A percentile compares a stretch with the other conserved stretches of the same genome.
These are phyloP conservation scores for Gillenia trifoliata DNA, from an alignment of 306 rosid species.

Conservation along the genomic window DNA sequence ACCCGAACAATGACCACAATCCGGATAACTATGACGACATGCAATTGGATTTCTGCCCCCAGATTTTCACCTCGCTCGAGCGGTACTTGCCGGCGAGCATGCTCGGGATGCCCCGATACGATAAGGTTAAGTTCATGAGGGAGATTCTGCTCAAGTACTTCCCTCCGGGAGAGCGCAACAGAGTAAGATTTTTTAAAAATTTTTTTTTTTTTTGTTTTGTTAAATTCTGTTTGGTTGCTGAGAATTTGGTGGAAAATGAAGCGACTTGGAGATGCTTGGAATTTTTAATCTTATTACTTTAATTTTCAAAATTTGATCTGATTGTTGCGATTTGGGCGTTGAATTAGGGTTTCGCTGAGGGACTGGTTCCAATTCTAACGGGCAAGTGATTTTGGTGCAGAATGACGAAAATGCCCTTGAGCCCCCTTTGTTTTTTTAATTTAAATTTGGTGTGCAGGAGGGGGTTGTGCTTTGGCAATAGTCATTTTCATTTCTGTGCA, in stretches of 20 bases:
- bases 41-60: conserved; percentile 65
- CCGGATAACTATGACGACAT: conserved; percentile 73
- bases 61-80: conserved; percentile 63
- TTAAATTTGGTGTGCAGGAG: background rate
- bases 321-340: background rate
- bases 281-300: background rate
- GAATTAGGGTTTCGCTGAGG: conserved; percentile 15
- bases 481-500: background rate
- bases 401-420: conserved; percentile 17
- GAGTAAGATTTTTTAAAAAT: conserved; percentile 35
- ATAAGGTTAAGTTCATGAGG: conserved; percentile 65
- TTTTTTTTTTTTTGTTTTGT: background rate
- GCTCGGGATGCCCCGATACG: conserved; percentile 48
- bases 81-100: conserved; percentile 52
- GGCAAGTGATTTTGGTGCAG: background rate
- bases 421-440: background rate
- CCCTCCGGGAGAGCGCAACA: conserved; percentile 63
- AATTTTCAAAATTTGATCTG: background rate
- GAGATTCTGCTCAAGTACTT: conserved; percentile 58
- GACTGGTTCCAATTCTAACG: background rate
- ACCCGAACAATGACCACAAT: conserved; percentile 54
- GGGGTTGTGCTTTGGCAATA: background rate
- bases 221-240: background rate
- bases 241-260: background rate
- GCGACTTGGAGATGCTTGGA: background rate